phyloP scores from a whole-genome alignment of 202 grass and related monocot genomes.

The Alloteropsis angusta region DNA sequence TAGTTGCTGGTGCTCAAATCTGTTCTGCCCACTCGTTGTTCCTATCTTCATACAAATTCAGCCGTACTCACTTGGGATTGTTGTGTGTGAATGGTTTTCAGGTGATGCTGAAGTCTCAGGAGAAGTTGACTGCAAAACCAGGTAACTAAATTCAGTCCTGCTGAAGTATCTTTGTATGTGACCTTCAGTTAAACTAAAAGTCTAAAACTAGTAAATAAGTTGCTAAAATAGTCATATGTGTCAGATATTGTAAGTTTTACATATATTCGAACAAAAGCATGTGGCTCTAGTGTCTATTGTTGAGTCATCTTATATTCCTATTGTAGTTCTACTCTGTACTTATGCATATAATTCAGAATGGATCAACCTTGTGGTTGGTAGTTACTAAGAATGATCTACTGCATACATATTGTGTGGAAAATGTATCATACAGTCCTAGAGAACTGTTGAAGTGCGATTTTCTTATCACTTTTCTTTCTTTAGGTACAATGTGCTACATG shows the following conservation, averaged over 20 bases:
- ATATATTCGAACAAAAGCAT: background rate
- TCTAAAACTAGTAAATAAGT: background rate
- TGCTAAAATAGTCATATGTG: slow-evolving; percentile 13
- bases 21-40: background rate
- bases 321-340: background rate
- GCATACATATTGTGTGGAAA: background rate
- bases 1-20: slow-evolving; percentile 29
- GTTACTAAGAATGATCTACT: background rate
- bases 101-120: slow-evolving; percentile 87
- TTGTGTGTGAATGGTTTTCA: slow-evolving; percentile 22
- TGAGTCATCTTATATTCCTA: background rate
- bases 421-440: background rate
- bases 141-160: slow-evolving; percentile 30
- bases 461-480: slow-evolving; percentile 6
- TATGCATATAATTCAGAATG: background rate
- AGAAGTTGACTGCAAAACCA: slow-evolving; percentile 78
- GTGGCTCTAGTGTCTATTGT: background rate
- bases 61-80: background rate
- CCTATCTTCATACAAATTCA: background rate
- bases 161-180: background rate
- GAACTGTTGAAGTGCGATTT: background rate
- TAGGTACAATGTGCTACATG: slow-evolving; percentile 91
- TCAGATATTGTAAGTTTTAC: background rate
- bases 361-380: background rate
- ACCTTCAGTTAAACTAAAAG: slow-evolving; percentile 5